Base-by-base conservation (phyloP, 495 filamentous ascomycete species). In the Halenospora varia region DNA sequence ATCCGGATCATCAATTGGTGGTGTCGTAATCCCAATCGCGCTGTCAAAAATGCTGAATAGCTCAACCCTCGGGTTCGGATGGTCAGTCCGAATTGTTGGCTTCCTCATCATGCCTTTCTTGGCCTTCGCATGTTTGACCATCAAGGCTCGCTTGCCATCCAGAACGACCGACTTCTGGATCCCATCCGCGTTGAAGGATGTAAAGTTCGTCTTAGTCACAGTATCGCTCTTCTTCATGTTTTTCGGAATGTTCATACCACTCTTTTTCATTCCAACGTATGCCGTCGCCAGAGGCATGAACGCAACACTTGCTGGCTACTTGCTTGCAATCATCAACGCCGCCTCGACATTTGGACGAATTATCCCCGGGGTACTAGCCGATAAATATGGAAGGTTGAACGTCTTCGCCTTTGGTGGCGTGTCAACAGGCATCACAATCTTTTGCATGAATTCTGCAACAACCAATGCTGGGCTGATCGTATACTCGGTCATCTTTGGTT, bases 1-100 rank as follows among this genome's bases (percentile, higher is more conserved):
- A 0, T 80, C 76, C 13, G 92, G 92, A 0, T 82, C 79, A 18
- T 86, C 83, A 0, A 86, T 84, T 0, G 90, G 92, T 9, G 90
- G 90, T 1, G 66, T 95, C 10, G 68, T 96, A 1, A 90, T 90
- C 58, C 87, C 89, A 0, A 74, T 77, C 51, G 74, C 60, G 10
- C 52, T 76, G 10, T 57, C 55, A 24, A 47, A 59, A 25, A 53
- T 59, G 49, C 40, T 59, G n/a, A 47, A 53, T 41, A 40, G 25
- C 15, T 47, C 56, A n/a, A 47, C 40, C 6, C 41, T 85, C 0
- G 76, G 79, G 2, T 88, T 85, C 50, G 80, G 71, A 15, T 87
- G 84, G 84, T 72, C 80, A 0, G 75, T 84, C 2, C 70, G 84
- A 3, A 71, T 84, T 26, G 67, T 81, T 17, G 84, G 76, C 1